phyloP scores from a whole-genome alignment of 2,329 filamentous ascomycete species.

The Tolypocladium endophyticum region DNA sequence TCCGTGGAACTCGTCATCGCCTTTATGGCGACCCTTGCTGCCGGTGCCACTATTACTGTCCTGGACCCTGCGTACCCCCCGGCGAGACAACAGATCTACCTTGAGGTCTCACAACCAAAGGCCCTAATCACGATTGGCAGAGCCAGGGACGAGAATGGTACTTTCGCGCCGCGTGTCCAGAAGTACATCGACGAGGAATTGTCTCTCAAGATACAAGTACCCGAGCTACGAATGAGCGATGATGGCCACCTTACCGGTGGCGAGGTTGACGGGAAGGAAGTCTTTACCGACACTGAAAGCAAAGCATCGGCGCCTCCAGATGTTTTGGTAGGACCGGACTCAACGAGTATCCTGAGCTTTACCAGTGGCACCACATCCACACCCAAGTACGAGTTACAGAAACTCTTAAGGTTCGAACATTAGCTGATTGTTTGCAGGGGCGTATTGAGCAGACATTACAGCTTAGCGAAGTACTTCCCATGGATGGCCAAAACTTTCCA shows the following conservation, averaged over 20 bases:
- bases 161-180: constrained; percentile 36
- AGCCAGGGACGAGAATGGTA: constrained; percentile 20
- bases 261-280: constrained; percentile 51
- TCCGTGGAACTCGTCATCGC: neutral
- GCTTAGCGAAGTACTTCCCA: constrained; percentile 73
- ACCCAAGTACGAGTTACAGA: too few species aligned
- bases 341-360: constrained; percentile 69
- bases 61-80: neutral
- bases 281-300: constrained; percentile 43
- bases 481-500: constrained; percentile 88
- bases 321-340: constrained; percentile 77
- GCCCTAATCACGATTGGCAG: neutral
- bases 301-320: constrained; percentile 50
- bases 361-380: too few species aligned
- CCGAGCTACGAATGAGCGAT: constrained; percentile 59
- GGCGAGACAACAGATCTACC: neutral
- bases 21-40: neutral
- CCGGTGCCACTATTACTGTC: neutral
- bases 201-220: constrained; percentile 61
- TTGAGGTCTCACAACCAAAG: neutral
- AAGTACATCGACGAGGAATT: constrained; percentile 66
- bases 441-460: constrained; percentile 79
- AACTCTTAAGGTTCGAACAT: too few species aligned
- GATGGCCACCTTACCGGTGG: constrained; percentile 67
- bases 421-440: too few species aligned